Evolutionary conservation across 495 filamentous ascomycete genomes (phyloP).

Genomic region (Penicillium desertorum): DNA sequence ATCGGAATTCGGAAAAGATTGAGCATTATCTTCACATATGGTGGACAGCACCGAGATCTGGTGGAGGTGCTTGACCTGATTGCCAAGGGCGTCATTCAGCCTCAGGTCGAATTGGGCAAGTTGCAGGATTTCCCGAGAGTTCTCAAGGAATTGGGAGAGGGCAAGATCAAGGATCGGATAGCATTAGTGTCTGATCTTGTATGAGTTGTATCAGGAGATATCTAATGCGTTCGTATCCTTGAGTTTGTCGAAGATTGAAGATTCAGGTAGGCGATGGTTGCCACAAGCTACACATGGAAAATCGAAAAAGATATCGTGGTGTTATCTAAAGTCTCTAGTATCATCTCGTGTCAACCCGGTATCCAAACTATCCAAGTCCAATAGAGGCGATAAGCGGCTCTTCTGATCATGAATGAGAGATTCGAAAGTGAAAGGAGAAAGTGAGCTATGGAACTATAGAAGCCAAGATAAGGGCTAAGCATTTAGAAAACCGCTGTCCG

Average conservation of each 20-base stretch:
- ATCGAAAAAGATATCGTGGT: too few species aligned
- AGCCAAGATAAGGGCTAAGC: not conserved
- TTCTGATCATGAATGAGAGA: not conserved
- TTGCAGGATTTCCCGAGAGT: constrained; percentile 20
- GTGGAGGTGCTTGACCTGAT: constrained; percentile 24
- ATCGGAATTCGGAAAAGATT: constrained; percentile 27
- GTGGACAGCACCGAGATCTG: constrained; percentile 25
- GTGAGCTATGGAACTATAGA: not conserved
- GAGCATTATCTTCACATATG: constrained; percentile 29
- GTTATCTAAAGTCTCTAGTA: too few species aligned
- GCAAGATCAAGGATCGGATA: constrained; percentile 23
- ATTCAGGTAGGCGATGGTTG: too few species aligned
- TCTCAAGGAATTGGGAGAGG: constrained; percentile 20
- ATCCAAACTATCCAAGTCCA: too few species aligned
- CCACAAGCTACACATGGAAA: too few species aligned
- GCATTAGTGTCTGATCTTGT: constrained; percentile 17
- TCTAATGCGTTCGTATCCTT: too few species aligned
- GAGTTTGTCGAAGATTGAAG: too few species aligned
- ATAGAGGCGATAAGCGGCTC: too few species aligned
- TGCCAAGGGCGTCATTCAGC: constrained; percentile 14
- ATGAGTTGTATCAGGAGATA: not conserved
- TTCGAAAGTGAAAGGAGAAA: not conserved
- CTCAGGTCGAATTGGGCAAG: constrained; percentile 18
- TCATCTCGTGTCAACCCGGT: too few species aligned
- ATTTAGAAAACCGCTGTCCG: not conserved